These are phyloP conservation scores for Puccinellia tenuiflora DNA, from an alignment of 176 grass and related monocot species.

Conservation along the genomic window DNA sequence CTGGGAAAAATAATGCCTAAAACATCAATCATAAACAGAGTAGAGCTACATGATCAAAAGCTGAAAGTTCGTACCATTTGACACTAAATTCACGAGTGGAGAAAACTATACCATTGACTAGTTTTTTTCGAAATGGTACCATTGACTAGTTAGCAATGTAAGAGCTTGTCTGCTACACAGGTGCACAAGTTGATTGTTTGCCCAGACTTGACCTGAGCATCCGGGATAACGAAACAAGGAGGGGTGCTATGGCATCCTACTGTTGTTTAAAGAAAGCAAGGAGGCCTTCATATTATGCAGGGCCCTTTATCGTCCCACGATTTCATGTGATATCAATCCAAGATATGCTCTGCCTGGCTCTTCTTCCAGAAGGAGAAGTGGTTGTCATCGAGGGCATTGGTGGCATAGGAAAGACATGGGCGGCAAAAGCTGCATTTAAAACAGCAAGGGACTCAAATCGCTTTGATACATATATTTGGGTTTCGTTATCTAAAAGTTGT, in stretches of 20 bases:
- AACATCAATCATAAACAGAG: neutral
- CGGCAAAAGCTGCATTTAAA: conserved; percentile 3
- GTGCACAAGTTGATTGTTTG: neutral
- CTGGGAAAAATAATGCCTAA: neutral
- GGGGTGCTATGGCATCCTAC: neutral
- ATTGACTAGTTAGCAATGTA: neutral
- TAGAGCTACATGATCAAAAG: neutral
- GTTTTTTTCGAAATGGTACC: too few relatives aligned
- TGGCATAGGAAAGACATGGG: conserved; percentile 35
- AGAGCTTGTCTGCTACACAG: neutral
- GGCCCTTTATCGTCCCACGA: neutral
- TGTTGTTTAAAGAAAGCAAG: neutral
- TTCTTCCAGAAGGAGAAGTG: neutral
- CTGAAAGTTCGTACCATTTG: neutral
- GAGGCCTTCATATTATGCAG: neutral
- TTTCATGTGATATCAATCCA: neutral
- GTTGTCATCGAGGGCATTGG: conserved; percentile 8
- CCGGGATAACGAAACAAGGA: neutral
- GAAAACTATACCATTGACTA: neutral
- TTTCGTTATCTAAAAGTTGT: neutral
- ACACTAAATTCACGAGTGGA: neutral
- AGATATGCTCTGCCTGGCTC: neutral
- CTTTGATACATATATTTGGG: conserved; percentile 11
- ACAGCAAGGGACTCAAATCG: neutral
- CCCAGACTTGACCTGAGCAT: neutral